Percentiles rank a stretch among this genome's conserved stretches.
Evolutionary conservation across 768 basidiomycete species (phyloP).

Genomic region (Phlebiopsis gigantea): DNA sequence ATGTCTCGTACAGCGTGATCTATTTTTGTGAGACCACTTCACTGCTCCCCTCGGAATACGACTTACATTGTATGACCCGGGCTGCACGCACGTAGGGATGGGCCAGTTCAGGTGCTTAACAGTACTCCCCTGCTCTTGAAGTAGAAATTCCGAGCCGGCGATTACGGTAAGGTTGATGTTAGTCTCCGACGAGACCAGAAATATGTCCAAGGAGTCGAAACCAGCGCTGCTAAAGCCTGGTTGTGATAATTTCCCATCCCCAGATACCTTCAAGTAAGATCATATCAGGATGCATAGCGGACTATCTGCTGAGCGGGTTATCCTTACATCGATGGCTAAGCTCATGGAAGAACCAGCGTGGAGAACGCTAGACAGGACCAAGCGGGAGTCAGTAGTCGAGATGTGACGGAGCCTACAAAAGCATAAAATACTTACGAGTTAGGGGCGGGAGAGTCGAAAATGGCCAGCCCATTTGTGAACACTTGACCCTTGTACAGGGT

Average conservation of each 20-base stretch:
- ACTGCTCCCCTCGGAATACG: neutral
- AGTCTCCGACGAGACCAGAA: conserved; percentile 35
- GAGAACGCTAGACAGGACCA: conserved; percentile 20
- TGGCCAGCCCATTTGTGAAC: conserved; percentile 26
- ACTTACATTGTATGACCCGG: conserved; percentile 41
- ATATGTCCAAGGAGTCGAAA: conserved; percentile 34
- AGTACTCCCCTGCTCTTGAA: conserved; percentile 34
- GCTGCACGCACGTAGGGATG: conserved; percentile 36
- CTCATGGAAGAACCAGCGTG: conserved; percentile 22
- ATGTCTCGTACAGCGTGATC: conserved; percentile 43
- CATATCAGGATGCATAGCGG: neutral
- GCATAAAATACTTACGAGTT: conserved; percentile 4
- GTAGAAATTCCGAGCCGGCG: conserved; percentile 29
- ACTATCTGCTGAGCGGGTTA: neutral
- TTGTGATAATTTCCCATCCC: conserved; percentile 33
- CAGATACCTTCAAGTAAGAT: conserved; percentile 26
- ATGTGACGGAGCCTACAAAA: neutral
- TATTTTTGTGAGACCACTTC: conserved; percentile 14
- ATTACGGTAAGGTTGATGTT: conserved; percentile 38
- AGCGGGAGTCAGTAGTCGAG: neutral
- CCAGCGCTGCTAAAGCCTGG: conserved; percentile 17
- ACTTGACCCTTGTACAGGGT: conserved; percentile 16
- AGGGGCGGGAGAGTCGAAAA: conserved; percentile 17
- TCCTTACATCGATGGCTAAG: conserved; percentile 28
- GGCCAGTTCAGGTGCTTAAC: conserved; percentile 32